Conservation (phyloP, 2,329 filamentous ascomycete genomes). For the Trichoderma oligosporum region DNA sequence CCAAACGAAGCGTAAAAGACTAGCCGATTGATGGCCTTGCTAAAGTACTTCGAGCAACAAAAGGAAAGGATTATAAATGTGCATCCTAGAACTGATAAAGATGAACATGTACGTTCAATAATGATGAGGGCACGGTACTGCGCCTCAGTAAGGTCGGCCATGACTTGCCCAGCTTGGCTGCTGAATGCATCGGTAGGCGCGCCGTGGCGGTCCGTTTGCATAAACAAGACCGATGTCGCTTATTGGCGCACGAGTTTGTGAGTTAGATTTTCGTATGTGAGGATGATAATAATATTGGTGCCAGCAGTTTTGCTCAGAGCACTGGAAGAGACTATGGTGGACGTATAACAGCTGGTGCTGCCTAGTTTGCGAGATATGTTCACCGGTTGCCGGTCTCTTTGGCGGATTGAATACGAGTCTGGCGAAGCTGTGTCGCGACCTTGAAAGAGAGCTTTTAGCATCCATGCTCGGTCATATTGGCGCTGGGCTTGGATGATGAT, state of each 20-base stretch:
- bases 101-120: conserved; percentile 10
- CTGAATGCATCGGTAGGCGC: not conserved
- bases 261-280: not conserved
- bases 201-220: not conserved
- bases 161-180: not conserved
- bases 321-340: not conserved
- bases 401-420: not conserved
- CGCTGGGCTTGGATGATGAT: not conserved
- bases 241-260: not conserved
- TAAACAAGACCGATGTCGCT: not conserved
- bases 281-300: not conserved
- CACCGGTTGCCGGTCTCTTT: not conserved
- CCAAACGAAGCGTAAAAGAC: conserved; percentile 77
- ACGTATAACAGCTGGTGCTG: not conserved
- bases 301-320: not conserved
- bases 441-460: not conserved
- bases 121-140: conserved; percentile 1
- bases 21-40: conserved; percentile 75
- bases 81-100: conserved; percentile 51
- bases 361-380: not conserved
- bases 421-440: conserved; percentile 8
- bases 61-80: conserved; percentile 68
- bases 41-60: conserved; percentile 58
- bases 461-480: conserved; percentile 9
- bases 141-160: conserved; percentile 10